These are phyloP conservation scores for Phytophthora citrophthora DNA, from an alignment of 352 stramenopile species.

Conservation along the genomic window DNA sequence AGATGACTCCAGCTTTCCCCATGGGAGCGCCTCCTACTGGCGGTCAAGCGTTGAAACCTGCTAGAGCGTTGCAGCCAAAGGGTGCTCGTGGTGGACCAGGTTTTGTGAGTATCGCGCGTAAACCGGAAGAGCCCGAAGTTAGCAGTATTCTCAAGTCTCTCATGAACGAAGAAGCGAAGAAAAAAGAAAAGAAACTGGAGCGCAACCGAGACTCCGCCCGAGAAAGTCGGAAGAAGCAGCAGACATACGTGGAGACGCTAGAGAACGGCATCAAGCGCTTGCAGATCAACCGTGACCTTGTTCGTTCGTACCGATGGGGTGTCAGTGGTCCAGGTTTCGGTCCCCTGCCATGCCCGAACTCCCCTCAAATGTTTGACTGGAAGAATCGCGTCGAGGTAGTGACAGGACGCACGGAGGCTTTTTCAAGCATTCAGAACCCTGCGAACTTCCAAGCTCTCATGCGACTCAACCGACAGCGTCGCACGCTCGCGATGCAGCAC, in stretches of 20 bases:
- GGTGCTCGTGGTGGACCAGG: constrained; percentile 37
- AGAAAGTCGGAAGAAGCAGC: constrained; percentile 86
- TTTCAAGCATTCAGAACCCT: constrained; percentile 75
- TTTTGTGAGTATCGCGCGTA: constrained; percentile 84
- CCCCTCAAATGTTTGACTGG: constrained; percentile 66
- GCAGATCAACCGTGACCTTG: constrained; percentile 82
- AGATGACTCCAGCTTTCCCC: constrained; percentile 31
- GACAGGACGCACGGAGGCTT: constrained; percentile 66
- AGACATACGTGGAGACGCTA: constrained; percentile 87
- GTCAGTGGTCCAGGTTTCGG: constrained; percentile 57
- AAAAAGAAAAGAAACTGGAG: constrained; percentile 91
- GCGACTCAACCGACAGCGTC: constrained; percentile 74
- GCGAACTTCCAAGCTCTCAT: constrained; percentile 74
- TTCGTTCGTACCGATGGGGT: constrained; percentile 79
- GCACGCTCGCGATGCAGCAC: constrained; percentile 54
- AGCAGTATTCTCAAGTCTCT: constrained; percentile 89
- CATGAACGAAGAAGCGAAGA: constrained; percentile 89
- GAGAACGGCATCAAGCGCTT: constrained; percentile 89
- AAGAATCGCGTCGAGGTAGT: constrained; percentile 69
- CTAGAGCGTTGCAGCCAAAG: constrained; percentile 54
- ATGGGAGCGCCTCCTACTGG: constrained; percentile 10
- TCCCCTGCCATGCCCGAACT: constrained; percentile 48
- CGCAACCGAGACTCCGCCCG: constrained; percentile 87
- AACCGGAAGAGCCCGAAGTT: constrained; percentile 80
- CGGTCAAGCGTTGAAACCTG: constrained; percentile 36